A percentile compares a stretch with the other conserved stretches of the same genome.
These are phyloP conservation scores for Trichoderma koningiopsis DNA, from an alignment of 2,329 filamentous ascomycete species.

Conservation along the genomic window DNA sequence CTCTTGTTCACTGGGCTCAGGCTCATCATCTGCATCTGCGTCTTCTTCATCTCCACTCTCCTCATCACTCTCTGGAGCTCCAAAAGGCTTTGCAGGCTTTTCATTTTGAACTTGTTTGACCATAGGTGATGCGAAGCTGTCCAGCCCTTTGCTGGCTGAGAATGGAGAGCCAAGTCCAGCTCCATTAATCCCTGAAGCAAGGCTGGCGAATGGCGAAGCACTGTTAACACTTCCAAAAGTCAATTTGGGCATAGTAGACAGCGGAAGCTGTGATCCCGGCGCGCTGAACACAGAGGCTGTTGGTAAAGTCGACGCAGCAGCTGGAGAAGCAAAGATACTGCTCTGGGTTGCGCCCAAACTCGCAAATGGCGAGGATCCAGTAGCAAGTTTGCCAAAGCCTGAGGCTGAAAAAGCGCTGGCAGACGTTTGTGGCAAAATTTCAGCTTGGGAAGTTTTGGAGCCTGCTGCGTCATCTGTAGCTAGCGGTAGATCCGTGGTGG, in stretches of 20 bases:
- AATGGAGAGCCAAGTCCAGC: slow-evolving; percentile 53
- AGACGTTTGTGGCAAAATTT: slow-evolving; percentile 48
- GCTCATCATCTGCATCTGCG: slow-evolving; percentile 45
- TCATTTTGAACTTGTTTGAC: slow-evolving; percentile 51
- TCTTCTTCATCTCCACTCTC: slow-evolving; percentile 50
- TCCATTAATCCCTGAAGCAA: slow-evolving; percentile 45
- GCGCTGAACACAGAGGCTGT: slow-evolving; percentile 35
- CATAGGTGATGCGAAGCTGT: slow-evolving; percentile 70
- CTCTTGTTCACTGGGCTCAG: slow-evolving; percentile 50
- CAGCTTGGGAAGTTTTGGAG: slow-evolving; percentile 31
- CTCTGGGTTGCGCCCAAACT: slow-evolving; percentile 52
- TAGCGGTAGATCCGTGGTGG: not conserved
- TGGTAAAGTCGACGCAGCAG: slow-evolving; percentile 41
- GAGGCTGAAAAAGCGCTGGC: slow-evolving; percentile 68
- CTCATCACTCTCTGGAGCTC: slow-evolving; percentile 69
- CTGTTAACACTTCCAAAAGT: slow-evolving; percentile 49
- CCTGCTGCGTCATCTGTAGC: slow-evolving; percentile 30
- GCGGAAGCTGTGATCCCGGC: slow-evolving; percentile 25
- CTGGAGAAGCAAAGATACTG: slow-evolving; percentile 53
- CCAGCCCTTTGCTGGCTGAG: slow-evolving; percentile 51
- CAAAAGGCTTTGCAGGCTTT: slow-evolving; percentile 73
- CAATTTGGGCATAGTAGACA: slow-evolving; percentile 46
- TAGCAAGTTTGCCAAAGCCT: slow-evolving; percentile 66
- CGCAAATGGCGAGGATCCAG: slow-evolving; percentile 66
- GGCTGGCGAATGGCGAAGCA: slow-evolving; percentile 52